Conservation (phyloP, 2,329 filamentous ascomycete species). For the Biscogniauxia mediterranea region DNA sequence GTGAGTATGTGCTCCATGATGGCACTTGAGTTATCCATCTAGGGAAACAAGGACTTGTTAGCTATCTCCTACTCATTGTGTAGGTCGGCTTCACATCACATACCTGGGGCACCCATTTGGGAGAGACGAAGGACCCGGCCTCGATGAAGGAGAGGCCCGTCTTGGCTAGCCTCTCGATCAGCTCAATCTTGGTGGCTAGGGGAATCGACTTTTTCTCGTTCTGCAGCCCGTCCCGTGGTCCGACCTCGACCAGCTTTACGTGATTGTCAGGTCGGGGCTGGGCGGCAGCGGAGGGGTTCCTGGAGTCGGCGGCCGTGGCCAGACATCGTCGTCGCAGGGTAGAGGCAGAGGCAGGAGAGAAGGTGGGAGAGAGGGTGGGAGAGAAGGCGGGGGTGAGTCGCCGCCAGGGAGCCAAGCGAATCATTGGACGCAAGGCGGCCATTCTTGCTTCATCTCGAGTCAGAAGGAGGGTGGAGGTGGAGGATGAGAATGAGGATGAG, state of each 20-base stretch:
- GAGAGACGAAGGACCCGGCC: conserved; percentile 65
- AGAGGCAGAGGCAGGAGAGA: no score
- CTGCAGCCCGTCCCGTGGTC: conserved; percentile 67
- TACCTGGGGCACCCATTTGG: conserved; percentile 67
- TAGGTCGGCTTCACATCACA: conserved; percentile 8
- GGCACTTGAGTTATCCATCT: conserved; percentile 78
- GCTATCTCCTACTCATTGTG: conserved; percentile 4
- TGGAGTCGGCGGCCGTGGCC: conserved; percentile 32
- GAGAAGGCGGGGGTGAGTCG: conserved; percentile 16
- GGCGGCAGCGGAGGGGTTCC: conserved; percentile 15
- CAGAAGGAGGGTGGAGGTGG: neutral
- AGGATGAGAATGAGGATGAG: no score
- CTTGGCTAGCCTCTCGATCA: conserved; percentile 55
- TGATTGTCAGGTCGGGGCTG: conserved; percentile 25
- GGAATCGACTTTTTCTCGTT: conserved; percentile 63
- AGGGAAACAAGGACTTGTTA: conserved; percentile 2
- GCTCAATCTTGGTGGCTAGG: conserved; percentile 59
- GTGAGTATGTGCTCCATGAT: conserved; percentile 69
- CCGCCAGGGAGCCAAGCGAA: conserved; percentile 25
- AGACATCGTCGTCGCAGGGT: conserved; percentile 23
- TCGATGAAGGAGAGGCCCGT: conserved; percentile 63
- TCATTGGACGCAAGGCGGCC: conserved; percentile 32
- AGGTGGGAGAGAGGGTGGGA: conserved; percentile 9
- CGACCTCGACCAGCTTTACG: conserved; percentile 61
- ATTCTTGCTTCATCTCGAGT: conserved; percentile 29